These are phyloP conservation scores for Cicer pinnatifidum DNA, from an alignment of 306 rosid genomes.

Conservation along the genomic window DNA sequence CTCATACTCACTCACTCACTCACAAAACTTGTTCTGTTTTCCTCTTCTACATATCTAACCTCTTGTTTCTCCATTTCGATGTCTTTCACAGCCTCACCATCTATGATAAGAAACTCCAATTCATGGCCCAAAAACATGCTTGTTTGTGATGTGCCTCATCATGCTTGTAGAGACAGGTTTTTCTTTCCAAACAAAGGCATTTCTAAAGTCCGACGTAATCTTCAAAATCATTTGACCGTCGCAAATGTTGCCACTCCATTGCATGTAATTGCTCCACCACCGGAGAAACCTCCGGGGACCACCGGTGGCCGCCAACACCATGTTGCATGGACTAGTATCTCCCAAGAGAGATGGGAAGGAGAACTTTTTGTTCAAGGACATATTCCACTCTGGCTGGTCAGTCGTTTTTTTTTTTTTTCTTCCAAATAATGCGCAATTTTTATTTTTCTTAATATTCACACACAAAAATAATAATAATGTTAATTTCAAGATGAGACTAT, in stretches of 20 bases:
- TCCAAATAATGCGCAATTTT: too few relatives aligned
- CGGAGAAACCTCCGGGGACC: slow-evolving; percentile 29
- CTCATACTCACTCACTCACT: slow-evolving; percentile 39
- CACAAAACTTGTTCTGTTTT: not conserved
- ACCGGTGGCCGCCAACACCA: slow-evolving; percentile 49
- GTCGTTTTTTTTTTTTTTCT: not conserved
- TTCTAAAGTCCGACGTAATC: slow-evolving; percentile 23
- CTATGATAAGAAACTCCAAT: slow-evolving; percentile 43
- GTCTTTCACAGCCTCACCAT: slow-evolving; percentile 54
- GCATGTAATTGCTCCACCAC: slow-evolving; percentile 47
- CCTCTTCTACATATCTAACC: not conserved
- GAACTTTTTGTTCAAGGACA: slow-evolving; percentile 75
- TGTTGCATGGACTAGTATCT: slow-evolving; percentile 93
- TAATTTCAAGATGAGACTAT: not conserved
- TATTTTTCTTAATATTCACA: too few relatives aligned
- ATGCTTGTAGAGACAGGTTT: slow-evolving; percentile 4
- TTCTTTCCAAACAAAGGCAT: slow-evolving; percentile 36
- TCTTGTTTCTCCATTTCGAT: slow-evolving; percentile 1
- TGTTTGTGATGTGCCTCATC: slow-evolving; percentile 33
- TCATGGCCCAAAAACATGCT: slow-evolving; percentile 38
- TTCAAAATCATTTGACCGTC: slow-evolving; percentile 44
- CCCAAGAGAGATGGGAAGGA: slow-evolving; percentile 91
- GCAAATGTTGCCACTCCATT: slow-evolving; percentile 59
- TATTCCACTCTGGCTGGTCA: slow-evolving; percentile 85
- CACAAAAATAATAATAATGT: too few relatives aligned